These are phyloP conservation scores for Hymenoscyphus occultus DNA, from an alignment of 2,329 filamentous ascomycete species.

Conservation along the genomic window DNA sequence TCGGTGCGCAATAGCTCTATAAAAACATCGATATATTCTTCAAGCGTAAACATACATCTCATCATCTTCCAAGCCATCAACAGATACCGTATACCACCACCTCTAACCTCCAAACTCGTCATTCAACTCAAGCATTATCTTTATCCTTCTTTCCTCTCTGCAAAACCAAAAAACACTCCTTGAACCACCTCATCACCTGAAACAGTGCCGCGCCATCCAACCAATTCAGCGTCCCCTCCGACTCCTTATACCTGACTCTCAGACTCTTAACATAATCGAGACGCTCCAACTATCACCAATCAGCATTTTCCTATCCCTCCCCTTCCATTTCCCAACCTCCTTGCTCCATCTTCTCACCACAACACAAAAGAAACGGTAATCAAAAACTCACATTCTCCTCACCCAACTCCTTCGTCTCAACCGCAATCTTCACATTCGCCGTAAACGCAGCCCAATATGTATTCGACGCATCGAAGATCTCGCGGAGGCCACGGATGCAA, in stretches of 20 bases:
- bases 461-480: neutral
- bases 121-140: neutral
- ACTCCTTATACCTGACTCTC: neutral
- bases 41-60: neutral
- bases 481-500: neutral
- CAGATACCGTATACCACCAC: neutral
- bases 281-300: neutral
- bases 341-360: neutral
- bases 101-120: neutral
- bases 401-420: neutral
- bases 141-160: neutral
- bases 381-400: neutral
- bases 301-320: neutral
- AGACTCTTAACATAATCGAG: neutral
- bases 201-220: neutral
- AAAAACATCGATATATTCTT: neutral
- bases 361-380: neutral
- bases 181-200: neutral
- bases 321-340: neutral
- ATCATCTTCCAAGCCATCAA: neutral
- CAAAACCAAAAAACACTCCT: neutral
- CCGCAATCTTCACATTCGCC: neutral
- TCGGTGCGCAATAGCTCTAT: neutral
- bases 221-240: neutral
- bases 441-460: neutral